Evolutionary conservation across 257 asterid species (phyloP).

Genomic region (Solanum lycopersicoides): DNA sequence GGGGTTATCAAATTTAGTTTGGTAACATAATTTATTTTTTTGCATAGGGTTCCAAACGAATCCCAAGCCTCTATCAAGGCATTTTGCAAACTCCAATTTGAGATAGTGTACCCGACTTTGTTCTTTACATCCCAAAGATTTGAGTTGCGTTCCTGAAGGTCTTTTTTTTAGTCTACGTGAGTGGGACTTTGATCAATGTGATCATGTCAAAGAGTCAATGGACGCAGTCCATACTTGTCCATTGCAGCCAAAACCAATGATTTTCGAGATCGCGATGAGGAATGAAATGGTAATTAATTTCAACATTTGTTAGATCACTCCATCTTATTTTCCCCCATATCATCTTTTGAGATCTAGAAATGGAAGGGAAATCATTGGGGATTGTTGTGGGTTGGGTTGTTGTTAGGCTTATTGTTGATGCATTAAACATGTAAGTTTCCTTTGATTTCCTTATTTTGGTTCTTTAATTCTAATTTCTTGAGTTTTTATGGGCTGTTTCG

Average conservation of each 20-base stretch:
- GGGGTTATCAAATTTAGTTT: background rate
- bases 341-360: background rate
- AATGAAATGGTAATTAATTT: too few species aligned
- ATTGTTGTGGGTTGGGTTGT: background rate
- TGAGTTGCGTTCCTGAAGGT: background rate
- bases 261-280: background rate
- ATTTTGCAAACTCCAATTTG: too few species aligned
- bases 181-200: background rate
- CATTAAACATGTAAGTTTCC: too few species aligned
- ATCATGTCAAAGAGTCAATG: background rate
- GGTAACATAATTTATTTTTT: too few species aligned
- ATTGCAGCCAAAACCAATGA: background rate
- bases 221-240: background rate
- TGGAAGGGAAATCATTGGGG: background rate
- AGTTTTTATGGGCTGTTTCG: too few species aligned
- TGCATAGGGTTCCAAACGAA: background rate
- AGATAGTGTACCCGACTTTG: background rate
- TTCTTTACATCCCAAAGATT: background rate
- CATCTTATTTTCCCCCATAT: too few species aligned
- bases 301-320: background rate
- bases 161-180: too few species aligned
- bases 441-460: background rate
- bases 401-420: background rate
- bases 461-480: too few species aligned
- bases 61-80: background rate